A percentile compares a stretch with the other conserved stretches of the same genome.
These are phyloP conservation scores for Chrysanthemum seticuspe DNA, from an alignment of 129 eudicot species.

Conservation along the genomic window DNA sequence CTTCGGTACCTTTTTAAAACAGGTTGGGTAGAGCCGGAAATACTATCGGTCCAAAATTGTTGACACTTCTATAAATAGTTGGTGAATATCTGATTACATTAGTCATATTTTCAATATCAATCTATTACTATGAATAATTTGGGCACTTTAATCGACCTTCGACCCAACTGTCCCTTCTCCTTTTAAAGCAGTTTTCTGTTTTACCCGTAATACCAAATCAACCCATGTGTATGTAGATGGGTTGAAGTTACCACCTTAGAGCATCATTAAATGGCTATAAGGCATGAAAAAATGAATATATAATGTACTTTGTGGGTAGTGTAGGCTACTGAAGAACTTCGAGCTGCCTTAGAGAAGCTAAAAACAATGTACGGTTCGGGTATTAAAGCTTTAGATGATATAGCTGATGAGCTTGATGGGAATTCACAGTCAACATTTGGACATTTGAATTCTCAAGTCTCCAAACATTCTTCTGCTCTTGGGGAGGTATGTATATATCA, in stretches of 20 bases:
- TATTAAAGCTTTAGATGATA: conserved; percentile 67
- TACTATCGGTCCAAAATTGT: background rate
- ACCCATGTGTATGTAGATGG: background rate
- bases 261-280: background rate
- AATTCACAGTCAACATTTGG: conserved; percentile 74
- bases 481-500: conserved; percentile 47
- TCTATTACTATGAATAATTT: background rate
- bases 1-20: too few species aligned
- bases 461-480: conserved; percentile 80
- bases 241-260: background rate
- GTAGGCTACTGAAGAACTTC: conserved; percentile 90
- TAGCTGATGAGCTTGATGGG: conserved; percentile 80
- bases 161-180: background rate
- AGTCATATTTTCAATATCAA: too few species aligned
- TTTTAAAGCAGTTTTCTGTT: background rate
- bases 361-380: conserved; percentile 83
- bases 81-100: too few species aligned
- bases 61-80: background rate
- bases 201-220: too few species aligned
- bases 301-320: conserved; percentile 14
- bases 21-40: background rate
- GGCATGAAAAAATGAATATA: background rate
- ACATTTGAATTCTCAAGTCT: conserved; percentile 75
- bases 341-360: conserved; percentile 54
- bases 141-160: background rate